Evolutionary conservation across 2,329 filamentous ascomycete genomes (phyloP).

Genomic region (Chrysosporium keratinophilum): DNA sequence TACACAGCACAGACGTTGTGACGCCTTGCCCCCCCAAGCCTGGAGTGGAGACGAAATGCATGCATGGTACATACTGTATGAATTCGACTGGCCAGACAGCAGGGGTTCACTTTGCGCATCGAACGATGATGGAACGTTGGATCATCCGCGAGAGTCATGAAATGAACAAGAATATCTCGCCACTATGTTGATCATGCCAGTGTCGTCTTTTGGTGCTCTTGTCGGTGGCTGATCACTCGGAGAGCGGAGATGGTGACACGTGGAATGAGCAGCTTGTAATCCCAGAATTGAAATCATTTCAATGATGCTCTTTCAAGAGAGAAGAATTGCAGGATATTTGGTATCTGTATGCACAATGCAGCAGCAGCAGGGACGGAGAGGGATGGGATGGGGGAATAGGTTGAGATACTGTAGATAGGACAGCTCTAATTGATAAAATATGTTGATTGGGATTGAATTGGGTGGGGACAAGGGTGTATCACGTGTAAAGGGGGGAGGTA

Average conservation of each 20-base stretch:
- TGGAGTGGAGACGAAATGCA: neutral
- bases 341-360: conserved; percentile 6
- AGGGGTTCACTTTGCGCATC: conserved; percentile 6
- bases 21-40: too few relatives aligned
- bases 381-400: neutral
- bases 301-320: neutral
- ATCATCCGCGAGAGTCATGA: neutral
- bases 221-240: neutral
- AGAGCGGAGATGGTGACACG: too few relatives aligned
- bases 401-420: neutral
- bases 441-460: neutral
- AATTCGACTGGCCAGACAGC: neutral
- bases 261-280: too few relatives aligned
- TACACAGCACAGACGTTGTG: too few relatives aligned
- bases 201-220: neutral
- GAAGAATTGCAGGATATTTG: neutral
- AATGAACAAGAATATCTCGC: neutral
- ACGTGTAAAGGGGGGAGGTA: neutral
- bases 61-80: neutral
- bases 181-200: neutral
- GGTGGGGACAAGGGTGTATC: neutral
- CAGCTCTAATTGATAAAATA: neutral
- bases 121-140: conserved; percentile 6
- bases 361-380: neutral
- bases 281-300: neutral